Base-by-base conservation (phyloP, 2,329 filamentous ascomycete species). In the Trichoderma sp. region DNA sequence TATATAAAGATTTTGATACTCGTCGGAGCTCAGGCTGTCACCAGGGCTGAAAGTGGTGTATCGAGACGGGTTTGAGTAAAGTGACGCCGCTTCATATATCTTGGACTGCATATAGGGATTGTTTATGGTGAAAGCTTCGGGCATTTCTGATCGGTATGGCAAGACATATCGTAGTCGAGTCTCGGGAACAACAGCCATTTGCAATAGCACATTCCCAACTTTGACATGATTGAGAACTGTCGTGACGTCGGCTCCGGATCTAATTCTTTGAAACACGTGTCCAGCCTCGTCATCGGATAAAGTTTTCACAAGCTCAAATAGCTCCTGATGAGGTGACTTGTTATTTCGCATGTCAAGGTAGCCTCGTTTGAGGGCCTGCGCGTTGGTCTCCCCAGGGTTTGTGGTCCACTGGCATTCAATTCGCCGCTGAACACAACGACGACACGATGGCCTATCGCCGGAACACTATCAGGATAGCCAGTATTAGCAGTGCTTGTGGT, bases 111-210 rank as follows among this genome's bases (percentile, higher is more conserved):
- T 59, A 31, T 77, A 76, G 2, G 72, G 71, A 40, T 74, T 75
- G 43, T 72, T 47, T 13, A 21, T 67, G 24, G 71, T 40, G 14
- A 78, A 69, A 21, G 71, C 75, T 4, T 70, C 61, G 1, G 79
- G 79, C 68, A 71, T 70, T 40, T 63, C 27, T 19, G 61, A 31
- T 14, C 29, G 35, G 55, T 78, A 79, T 1, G 79, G 79, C 49
- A 81, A 80, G 55, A 78, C 76, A 64, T 77, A 80, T 31, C 78
- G 77, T 43, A 73, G 76, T 5, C 77, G 73, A 8, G 77, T 72
- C 66, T 80, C 78, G 16, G 79, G 77, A 0, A 71, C 65, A 11
- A 80, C 67, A 3, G 76, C 73, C 21, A 79, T 72, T 70, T 81
- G 77, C 5, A 80, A 69, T 5, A 80, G 71, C 19, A 79, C 65